Base-by-base conservation (phyloP, 208 protist species). In the Crithidia thermophila region DNA sequence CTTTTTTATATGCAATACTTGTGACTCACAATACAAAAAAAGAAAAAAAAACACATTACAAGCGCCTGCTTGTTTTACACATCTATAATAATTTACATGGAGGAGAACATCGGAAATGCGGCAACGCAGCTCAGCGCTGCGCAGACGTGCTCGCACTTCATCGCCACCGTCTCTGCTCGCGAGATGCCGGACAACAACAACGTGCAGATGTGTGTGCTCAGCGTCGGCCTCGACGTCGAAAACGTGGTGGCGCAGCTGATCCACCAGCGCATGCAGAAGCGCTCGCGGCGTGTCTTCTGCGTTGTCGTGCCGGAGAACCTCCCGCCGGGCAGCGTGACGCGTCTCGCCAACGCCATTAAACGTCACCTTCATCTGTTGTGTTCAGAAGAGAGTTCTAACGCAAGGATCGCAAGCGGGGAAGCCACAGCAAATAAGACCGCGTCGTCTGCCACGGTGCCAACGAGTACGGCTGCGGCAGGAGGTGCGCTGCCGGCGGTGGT, bases 291-390 rank as follows among this genome's bases (percentile, higher is more conserved):
- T 25, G 72, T 91, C 47, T 72, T 82, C 20, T 53, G 82, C 16
- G 87, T 99, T 14, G 89, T 99, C 3, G 87, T 98, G 16, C 99
- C 99, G 40, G 76, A 99, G 8, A 87, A 95, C 9, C 42, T 80
- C 8, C 47, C 46, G 2, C 97, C 87, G 27, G 96, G 95, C 37
- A 96, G 96, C 55, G 79, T 99, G 5, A 76, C 50, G 34, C 89
- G 87, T 14, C 87, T 90, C 46, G 96, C 98, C 46, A 49, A 72
- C n/a, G 79, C 97, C 34, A 40, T 87, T 27, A 42, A 36, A 14
- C 50, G 49, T 10, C 67, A 77, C n/a, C n/a, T n/a, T n/a, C n/a
- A n/a, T n/a, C n/a, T n/a, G n/a, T n/a, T 6, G 40, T 85, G 53
- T 5, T 2, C 40, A 34, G 6, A 28, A 43, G 11, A 10, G 7